Conservation (phyloP, 129 eudicot species). For the Kitagawia praeruptora region DNA sequence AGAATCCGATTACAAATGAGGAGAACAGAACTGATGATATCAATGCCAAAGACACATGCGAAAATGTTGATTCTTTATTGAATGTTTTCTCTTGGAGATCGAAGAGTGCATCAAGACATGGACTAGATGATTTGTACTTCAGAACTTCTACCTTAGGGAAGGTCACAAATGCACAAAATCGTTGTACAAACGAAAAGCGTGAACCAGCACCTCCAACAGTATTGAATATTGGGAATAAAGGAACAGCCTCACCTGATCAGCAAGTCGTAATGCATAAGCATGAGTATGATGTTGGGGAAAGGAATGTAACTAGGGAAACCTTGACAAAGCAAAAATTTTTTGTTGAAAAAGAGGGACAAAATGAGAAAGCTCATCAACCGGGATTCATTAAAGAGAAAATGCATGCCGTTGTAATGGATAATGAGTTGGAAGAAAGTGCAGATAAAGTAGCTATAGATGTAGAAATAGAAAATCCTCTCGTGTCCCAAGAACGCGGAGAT, state of each 20-base stretch:
- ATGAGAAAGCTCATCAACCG: conserved; percentile 16
- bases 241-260: conserved; percentile 7
- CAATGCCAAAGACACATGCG: conserved; percentile 21
- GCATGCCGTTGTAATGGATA: conserved; percentile 1
- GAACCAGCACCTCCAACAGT: conserved; percentile 16
- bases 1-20: conserved; percentile 19
- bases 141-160: conserved; percentile 22
- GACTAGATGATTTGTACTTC: conserved; percentile 16
- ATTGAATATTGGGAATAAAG: conserved; percentile 22
- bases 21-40: conserved; percentile 23
- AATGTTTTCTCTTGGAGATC: conserved; percentile 18
- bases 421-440: conserved; percentile 5
- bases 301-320: conserved; percentile 4
- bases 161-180: conserved; percentile 23
- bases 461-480: conserved; percentile 14
- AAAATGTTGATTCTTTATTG: conserved; percentile 12
- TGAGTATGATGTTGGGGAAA: conserved; percentile 22
- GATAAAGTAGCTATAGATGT: conserved; percentile 10
- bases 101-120: conserved; percentile 16
- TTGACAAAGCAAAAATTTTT: conserved; percentile 16
- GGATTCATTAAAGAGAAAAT: background rate
- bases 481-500: conserved; percentile 20
- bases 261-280: conserved; percentile 7
- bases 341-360: conserved; percentile 18
- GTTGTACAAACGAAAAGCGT: conserved; percentile 23